These are phyloP conservation scores for Irpex rosettiformis DNA, from an alignment of 1,284 basidiomycete genomes.

Conservation along the genomic window DNA sequence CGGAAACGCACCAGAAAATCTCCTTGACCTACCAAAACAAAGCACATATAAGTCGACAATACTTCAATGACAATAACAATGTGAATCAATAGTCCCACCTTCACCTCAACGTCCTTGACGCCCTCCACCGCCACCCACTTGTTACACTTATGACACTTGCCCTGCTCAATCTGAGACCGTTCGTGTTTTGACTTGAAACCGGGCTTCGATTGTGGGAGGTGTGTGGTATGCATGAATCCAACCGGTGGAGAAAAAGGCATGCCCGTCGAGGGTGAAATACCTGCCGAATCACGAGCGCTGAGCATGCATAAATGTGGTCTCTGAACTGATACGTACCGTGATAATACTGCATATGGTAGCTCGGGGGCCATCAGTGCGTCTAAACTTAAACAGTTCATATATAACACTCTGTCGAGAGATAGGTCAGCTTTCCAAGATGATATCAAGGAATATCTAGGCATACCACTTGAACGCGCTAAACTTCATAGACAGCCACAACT, in stretches of 20 bases:
- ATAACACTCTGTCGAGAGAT: background rate
- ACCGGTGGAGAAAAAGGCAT: conserved; percentile 77
- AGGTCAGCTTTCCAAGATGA: background rate
- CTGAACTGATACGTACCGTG: conserved; percentile 48
- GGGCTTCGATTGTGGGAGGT: background rate
- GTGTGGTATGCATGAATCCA: conserved; percentile 35
- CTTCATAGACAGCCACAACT: conserved; percentile 73
- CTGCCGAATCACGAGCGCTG: conserved; percentile 5
- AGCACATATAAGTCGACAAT: background rate
- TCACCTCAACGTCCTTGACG: conserved; percentile 63
- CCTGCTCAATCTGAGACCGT: conserved; percentile 56
- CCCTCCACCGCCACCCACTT: conserved; percentile 73
- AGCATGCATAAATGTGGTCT: background rate
- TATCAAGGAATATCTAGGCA: conserved; percentile 9
- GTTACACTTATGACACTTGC: conserved; percentile 70
- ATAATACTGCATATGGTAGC: conserved; percentile 77
- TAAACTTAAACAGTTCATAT: too few species aligned
- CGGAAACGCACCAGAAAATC: conserved; percentile 57
- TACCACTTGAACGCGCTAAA: conserved; percentile 80
- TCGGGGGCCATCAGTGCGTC: too few species aligned
- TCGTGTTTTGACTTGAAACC: conserved; percentile 51
- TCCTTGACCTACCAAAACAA: conserved; percentile 55
- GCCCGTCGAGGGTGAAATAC: conserved; percentile 34
- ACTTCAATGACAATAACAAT: background rate
- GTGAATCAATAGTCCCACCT: conserved; percentile 38